phyloP scores from a whole-genome alignment of 192 early-diverging fungal genomes.

The Glomus cerebriforme region DNA sequence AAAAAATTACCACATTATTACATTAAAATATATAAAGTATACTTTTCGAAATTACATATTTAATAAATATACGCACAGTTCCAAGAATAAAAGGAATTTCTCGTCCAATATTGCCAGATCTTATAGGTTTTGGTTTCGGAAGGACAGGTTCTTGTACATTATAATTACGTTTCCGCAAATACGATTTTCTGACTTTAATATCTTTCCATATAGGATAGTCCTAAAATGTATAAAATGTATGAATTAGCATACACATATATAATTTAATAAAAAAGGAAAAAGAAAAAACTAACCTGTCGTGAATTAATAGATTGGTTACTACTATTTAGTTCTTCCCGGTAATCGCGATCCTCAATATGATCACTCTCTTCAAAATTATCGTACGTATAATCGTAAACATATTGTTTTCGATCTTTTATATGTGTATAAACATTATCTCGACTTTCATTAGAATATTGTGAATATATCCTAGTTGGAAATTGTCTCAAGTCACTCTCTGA shows the following conservation, averaged over 20 bases:
- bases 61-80: not conserved
- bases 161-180: not conserved
- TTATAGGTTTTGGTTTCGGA: not conserved
- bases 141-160: not conserved
- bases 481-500: no score
- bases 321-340: no score
- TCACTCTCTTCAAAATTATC: no score
- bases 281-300: no score
- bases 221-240: not conserved
- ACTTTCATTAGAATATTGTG: no score
- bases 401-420: no score
- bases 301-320: no score
- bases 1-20: not conserved
- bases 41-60: not conserved
- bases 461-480: no score
- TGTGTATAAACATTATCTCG: no score
- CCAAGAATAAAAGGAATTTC: slow-evolving; percentile 13
- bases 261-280: not conserved
- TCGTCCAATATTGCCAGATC: not conserved
- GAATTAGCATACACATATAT: not conserved
- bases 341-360: no score
- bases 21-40: not conserved
- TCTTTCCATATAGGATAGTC: slow-evolving; percentile 7
- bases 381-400: no score
- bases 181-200: not conserved